Evolutionary conservation across 2,329 filamentous ascomycete species (phyloP).

Genomic region (Aschersonia sp.): DNA sequence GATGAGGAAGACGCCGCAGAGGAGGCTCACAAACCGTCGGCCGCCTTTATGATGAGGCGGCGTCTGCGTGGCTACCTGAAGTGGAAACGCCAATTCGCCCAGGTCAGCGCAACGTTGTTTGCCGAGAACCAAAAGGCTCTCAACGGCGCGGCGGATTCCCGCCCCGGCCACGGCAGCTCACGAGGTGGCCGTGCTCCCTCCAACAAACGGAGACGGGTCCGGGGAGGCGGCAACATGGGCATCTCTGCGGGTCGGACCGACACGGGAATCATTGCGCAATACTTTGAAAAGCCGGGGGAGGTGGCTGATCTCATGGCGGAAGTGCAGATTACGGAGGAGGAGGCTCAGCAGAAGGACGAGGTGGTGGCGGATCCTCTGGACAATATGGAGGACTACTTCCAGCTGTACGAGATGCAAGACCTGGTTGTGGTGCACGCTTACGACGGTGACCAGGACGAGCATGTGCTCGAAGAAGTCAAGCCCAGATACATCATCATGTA

Average conservation of each 20-base stretch:
- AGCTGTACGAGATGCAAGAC: slow-evolving; percentile 83
- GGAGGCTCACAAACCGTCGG: slow-evolving; percentile 52
- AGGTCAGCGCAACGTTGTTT: slow-evolving; percentile 67
- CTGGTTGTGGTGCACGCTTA: slow-evolving; percentile 84
- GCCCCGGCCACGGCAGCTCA: slow-evolving; percentile 26
- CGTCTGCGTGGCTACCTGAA: slow-evolving; percentile 73
- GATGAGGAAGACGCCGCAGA: slow-evolving; percentile 33
- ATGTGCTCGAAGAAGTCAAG: slow-evolving; percentile 85
- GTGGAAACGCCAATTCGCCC: slow-evolving; percentile 83
- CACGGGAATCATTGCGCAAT: slow-evolving; percentile 60
- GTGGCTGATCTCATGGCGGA: slow-evolving; percentile 73
- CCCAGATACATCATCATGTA: slow-evolving; percentile 98
- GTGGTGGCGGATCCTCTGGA: slow-evolving; percentile 65
- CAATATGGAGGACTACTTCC: slow-evolving; percentile 83
- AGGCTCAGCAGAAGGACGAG: slow-evolving; percentile 62
- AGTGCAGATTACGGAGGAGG: slow-evolving; percentile 65
- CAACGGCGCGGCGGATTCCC: slow-evolving; percentile 47
- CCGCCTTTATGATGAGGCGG: slow-evolving; percentile 76
- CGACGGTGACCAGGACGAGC: slow-evolving; percentile 89
- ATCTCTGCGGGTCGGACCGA: slow-evolving; percentile 47
- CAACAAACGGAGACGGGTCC: slow-evolving; percentile 74
- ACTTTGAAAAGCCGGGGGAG: slow-evolving; percentile 71
- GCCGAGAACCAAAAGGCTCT: slow-evolving; percentile 66
- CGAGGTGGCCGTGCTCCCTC: slow-evolving; percentile 46
- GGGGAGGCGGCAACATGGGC: slow-evolving; percentile 57